Percentiles rank a stretch among this genome's conserved stretches.
These are phyloP conservation scores for Blastobotrys muscicola DNA, from an alignment of 805 yeast species.

Conservation along the genomic window DNA sequence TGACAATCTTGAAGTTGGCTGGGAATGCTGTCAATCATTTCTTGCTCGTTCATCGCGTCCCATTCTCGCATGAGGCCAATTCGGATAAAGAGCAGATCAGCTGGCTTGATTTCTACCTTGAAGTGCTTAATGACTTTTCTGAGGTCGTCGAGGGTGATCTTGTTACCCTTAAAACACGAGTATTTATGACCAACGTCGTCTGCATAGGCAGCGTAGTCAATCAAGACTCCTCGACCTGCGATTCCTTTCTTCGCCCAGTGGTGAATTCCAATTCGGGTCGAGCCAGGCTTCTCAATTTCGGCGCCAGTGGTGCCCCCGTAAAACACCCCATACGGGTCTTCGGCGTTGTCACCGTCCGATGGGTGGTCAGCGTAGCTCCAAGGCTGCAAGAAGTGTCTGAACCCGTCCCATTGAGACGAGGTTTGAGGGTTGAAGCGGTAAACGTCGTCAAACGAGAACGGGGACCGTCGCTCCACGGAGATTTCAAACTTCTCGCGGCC, in stretches of 20 bases:
- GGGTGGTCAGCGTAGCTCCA: slow-evolving; percentile 5
- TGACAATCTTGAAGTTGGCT: slow-evolving; percentile 1
- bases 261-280: slow-evolving; percentile 14
- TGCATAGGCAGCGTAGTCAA: slow-evolving; percentile 27
- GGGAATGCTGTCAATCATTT: slow-evolving; percentile 1
- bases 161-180: slow-evolving; percentile 20
- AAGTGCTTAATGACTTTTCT: slow-evolving; percentile 17
- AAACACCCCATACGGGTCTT: slow-evolving; percentile 14
- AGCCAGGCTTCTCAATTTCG: slow-evolving; percentile 14
- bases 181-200: slow-evolving; percentile 21
- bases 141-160: slow-evolving; percentile 20
- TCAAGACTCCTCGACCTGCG: slow-evolving; percentile 27
- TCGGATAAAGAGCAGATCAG: slow-evolving; percentile 26
- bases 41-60: slow-evolving; percentile 11
- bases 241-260: slow-evolving; percentile 26
- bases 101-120: slow-evolving; percentile 21
- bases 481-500: slow-evolving; percentile 6
- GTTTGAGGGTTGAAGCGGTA: slow-evolving; percentile 24
- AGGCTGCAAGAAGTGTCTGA: slow-evolving; percentile 24
- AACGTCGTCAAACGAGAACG: slow-evolving; percentile 23
- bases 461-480: background rate
- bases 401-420: slow-evolving; percentile 29
- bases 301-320: slow-evolving; percentile 17
- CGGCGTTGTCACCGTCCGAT: slow-evolving; percentile 1
- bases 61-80: slow-evolving; percentile 26